Evolutionary conservation across 75 land plant species (phyloP).

Genomic region (Cunninghamia lanceolata): DNA sequence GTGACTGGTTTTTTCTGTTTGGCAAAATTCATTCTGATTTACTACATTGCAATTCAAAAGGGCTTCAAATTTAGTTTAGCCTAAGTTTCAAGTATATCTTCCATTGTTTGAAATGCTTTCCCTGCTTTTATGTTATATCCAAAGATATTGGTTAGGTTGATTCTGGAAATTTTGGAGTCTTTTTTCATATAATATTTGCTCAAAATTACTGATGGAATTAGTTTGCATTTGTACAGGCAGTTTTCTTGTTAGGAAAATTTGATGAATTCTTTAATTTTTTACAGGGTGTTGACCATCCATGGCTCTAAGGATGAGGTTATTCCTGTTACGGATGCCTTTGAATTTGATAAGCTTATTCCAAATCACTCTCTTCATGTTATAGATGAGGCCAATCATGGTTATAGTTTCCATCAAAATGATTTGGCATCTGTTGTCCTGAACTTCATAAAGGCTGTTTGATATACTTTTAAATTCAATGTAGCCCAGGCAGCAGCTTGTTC

Average conservation of each 20-base stretch:
- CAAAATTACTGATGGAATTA: neutral
- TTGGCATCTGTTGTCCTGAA: conserved; percentile 43
- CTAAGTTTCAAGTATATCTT: neutral
- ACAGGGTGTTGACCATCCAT: conserved; percentile 85
- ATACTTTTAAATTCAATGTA: neutral
- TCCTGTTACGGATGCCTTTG: conserved; percentile 65
- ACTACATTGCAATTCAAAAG: neutral
- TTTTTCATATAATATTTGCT: neutral
- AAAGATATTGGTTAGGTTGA: neutral
- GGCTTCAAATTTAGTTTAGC: neutral
- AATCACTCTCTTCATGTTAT: conserved; percentile 66
- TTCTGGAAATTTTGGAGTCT: neutral
- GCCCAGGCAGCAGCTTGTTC: neutral
- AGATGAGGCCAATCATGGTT: conserved; percentile 77
- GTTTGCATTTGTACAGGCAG: neutral
- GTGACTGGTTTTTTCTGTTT: neutral
- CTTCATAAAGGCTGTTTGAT: conserved; percentile 36
- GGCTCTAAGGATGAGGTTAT: conserved; percentile 75
- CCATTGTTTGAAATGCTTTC: neutral
- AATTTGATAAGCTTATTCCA: conserved; percentile 68
- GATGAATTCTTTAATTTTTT: neutral
- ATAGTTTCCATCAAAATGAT: conserved; percentile 45
- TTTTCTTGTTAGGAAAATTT: neutral
- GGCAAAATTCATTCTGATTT: neutral
- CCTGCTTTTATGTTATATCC: neutral